Evolutionary conservation across 495 filamentous ascomycete genomes (phyloP).

Genomic region (Penicillium longicatenatum): DNA sequence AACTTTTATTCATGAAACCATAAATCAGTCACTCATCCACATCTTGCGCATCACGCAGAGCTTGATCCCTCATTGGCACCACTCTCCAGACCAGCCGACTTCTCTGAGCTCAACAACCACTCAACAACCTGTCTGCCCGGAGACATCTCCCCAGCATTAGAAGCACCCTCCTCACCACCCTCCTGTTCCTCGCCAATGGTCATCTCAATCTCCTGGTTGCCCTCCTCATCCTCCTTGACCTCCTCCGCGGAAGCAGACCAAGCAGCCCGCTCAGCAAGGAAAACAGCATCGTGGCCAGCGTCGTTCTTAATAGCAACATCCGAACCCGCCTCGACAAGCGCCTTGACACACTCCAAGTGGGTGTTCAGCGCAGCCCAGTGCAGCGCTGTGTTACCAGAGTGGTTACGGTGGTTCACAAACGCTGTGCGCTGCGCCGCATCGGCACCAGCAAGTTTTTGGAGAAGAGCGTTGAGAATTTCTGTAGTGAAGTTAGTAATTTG

Average conservation of each 20-base stretch:
- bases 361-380: slow-evolving; percentile 94
- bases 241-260: slow-evolving; percentile 37
- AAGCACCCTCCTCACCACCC: slow-evolving; percentile 16
- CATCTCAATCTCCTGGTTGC: slow-evolving; percentile 34
- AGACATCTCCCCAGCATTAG: slow-evolving; percentile 36
- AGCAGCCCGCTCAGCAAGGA: slow-evolving; percentile 72
- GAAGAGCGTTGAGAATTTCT: slow-evolving; percentile 54
- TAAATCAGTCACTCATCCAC: neutral
- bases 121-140: slow-evolving; percentile 48
- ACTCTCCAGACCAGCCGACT: slow-evolving; percentile 38
- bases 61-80: slow-evolving; percentile 29
- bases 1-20: slow-evolving; percentile 16
- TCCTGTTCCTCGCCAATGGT: slow-evolving; percentile 30
- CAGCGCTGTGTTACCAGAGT: slow-evolving; percentile 81
- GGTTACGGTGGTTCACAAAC: slow-evolving; percentile 69
- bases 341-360: slow-evolving; percentile 76
- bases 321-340: slow-evolving; percentile 71
- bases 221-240: slow-evolving; percentile 21
- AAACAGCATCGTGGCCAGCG: slow-evolving; percentile 82
- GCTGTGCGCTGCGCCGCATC: slow-evolving; percentile 24
- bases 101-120: slow-evolving; percentile 49
- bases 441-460: slow-evolving; percentile 40
- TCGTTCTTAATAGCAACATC: slow-evolving; percentile 74
- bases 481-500: neutral
- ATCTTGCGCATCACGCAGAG: slow-evolving; percentile 16